Evolutionary conservation across 2,329 filamentous ascomycete genomes (phyloP), one percentile per base, ranked within the genome.

Genomic region (Conoideocrella luteorostrata): DNA sequence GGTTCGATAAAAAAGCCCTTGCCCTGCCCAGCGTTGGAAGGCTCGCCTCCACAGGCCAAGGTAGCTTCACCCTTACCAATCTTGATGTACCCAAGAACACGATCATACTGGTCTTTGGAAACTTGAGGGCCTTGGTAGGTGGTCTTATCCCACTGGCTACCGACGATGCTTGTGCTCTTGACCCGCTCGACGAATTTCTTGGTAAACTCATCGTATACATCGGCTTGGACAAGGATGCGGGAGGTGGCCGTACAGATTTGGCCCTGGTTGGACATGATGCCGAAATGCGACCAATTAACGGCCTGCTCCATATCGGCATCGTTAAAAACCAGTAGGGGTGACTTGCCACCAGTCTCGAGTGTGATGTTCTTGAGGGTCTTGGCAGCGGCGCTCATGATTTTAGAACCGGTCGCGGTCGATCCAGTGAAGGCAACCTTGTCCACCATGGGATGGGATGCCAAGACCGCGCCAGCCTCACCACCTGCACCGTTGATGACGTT

Each of bases 371-470:
- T 86, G 53, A 86, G 64, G 73, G 86, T 86, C 61, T 79, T 62
- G 47, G 83, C 82, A 15, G 84, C 82, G 26, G 82, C 76, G 74
- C 9, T 86, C 78, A 87, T 82, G 68, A 88, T 84, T 53, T 72
- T 68, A 54, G 82, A 77, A 48, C 81, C 84, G 52, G 84, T 78
- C 38, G 76, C 58, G 44, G 83, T 87, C 24, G 81, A 86, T 50
- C 84, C 84, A 45, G 84, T 88, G 68, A 88, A 88, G 54, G 83
- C 82, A 52, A 88, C 69, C 78, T 87, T 87, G 74, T 86, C 82
- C 46, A 88, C 67, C 61, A 66, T 41, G 82, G 70, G 51, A 87
- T 72, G 57, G 21, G 24, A 13, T 21, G 39, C 42, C 12, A 39
- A n/a, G 13, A 82, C 82, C 38, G 85, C 82, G 67, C 86, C 86